Conservation (phyloP, 768 basidiomycete genomes). For the Lentinula aciculospora region DNA sequence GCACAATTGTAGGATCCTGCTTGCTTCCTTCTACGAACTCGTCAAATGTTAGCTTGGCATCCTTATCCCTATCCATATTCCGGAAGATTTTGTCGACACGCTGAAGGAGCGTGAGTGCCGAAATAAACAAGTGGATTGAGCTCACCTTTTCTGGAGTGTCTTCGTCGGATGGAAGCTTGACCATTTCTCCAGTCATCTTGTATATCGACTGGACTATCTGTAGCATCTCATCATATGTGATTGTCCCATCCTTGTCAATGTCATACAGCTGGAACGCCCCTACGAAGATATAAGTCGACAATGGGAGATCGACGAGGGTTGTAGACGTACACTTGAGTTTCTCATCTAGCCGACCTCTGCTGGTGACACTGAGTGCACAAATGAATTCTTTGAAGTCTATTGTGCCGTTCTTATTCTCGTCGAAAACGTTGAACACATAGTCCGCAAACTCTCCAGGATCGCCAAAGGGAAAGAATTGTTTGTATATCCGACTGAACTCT, state of each 20-base stretch:
- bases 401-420: slow-evolving; percentile 90
- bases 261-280: slow-evolving; percentile 99
- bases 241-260: slow-evolving; percentile 96
- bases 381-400: slow-evolving; percentile 99
- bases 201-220: slow-evolving; percentile 97
- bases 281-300: slow-evolving; percentile 27
- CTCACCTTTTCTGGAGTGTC: slow-evolving; percentile 98
- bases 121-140: slow-evolving; percentile 10
- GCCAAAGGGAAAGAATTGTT: slow-evolving; percentile 99
- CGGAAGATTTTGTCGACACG: slow-evolving; percentile 98
- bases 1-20: slow-evolving; percentile 98
- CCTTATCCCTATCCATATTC: slow-evolving; percentile 95
- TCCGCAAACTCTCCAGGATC: slow-evolving; percentile 96
- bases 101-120: slow-evolving; percentile 33
- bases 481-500: slow-evolving; percentile 97
- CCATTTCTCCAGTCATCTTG: slow-evolving; percentile 99
- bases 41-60: slow-evolving; percentile 88
- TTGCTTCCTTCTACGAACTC: slow-evolving; percentile 99
- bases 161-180: slow-evolving; percentile 95
- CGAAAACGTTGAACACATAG: slow-evolving; percentile 98
- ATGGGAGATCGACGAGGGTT: background rate
- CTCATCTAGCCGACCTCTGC: slow-evolving; percentile 89
- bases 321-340: slow-evolving; percentile 87
- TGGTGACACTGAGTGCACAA: slow-evolving; percentile 93
- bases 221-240: slow-evolving; percentile 99